Conservation (phyloP, 2,329 filamentous ascomycete species). For the Pseudocercospora crystallina region DNA sequence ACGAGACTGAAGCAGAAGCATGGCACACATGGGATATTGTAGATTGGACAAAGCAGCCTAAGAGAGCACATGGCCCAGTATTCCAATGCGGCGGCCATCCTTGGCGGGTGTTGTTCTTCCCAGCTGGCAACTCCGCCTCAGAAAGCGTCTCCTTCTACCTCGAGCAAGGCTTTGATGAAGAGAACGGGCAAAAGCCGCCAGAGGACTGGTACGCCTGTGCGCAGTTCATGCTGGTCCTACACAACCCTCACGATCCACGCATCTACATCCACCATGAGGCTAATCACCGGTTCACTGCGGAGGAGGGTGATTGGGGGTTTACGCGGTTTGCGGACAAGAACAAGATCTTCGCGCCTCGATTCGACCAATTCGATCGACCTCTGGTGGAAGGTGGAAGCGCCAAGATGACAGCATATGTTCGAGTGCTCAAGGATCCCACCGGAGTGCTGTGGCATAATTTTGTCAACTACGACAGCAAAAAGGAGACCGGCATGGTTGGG, state of each 20-base stretch:
- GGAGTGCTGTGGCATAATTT: constrained; percentile 91
- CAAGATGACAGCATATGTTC: constrained; percentile 79
- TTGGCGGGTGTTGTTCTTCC: constrained; percentile 95
- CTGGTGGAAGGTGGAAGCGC: constrained; percentile 74
- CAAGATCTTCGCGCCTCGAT: constrained; percentile 76
- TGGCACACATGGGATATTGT: constrained; percentile 84
- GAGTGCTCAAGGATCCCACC: constrained; percentile 81
- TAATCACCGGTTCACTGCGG: constrained; percentile 93
- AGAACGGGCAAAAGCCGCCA: constrained; percentile 65
- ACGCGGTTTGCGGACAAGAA: constrained; percentile 91
- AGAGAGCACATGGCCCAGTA: constrained; percentile 82
- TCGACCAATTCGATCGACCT: constrained; percentile 68
- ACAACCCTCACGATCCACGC: constrained; percentile 90
- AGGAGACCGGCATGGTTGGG: constrained; percentile 95
- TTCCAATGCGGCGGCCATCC: constrained; percentile 86
- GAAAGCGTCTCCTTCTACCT: constrained; percentile 94
- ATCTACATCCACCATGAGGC: constrained; percentile 74
- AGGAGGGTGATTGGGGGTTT: constrained; percentile 98
- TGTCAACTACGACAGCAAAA: constrained; percentile 96
- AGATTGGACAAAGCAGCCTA: constrained; percentile 72
- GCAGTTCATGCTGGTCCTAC: constrained; percentile 90
- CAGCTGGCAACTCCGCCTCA: constrained; percentile 82
- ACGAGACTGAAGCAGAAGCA: constrained; percentile 74
- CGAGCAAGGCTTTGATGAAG: constrained; percentile 82
- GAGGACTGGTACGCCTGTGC: constrained; percentile 97